Percentiles rank a stretch among this genome's conserved stretches.
Evolutionary conservation across 2,329 filamentous ascomycete species (phyloP).

Genomic region (Sporothrix mexicana): DNA sequence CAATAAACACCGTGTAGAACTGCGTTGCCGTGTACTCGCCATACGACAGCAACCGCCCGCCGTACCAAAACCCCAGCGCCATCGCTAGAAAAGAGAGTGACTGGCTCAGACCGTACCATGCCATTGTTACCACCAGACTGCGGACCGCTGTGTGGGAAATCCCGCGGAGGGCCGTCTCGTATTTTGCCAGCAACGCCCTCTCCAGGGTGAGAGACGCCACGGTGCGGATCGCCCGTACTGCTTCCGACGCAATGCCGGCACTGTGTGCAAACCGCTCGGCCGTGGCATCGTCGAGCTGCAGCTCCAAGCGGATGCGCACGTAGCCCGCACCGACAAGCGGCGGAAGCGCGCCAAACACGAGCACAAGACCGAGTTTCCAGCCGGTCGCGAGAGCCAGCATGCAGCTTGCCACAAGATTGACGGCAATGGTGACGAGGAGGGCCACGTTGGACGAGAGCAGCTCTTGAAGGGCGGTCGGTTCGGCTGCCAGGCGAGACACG

Average conservation of each 20-base stretch:
- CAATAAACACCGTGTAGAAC: constrained; percentile 59
- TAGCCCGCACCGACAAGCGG: constrained; percentile 56
- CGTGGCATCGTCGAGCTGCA: constrained; percentile 71
- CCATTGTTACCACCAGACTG: constrained; percentile 65
- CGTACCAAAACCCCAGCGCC: constrained; percentile 65
- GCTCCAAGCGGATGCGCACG: constrained; percentile 62
- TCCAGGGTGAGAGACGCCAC: constrained; percentile 76
- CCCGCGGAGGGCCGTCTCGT: constrained; percentile 60
- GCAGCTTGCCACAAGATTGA: constrained; percentile 68
- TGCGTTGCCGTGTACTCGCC: constrained; percentile 48
- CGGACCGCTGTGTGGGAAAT: constrained; percentile 66
- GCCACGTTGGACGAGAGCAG: constrained; percentile 68
- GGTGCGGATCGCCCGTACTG: constrained; percentile 75
- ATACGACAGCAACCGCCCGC: constrained; percentile 42
- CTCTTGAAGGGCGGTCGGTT: constrained; percentile 66
- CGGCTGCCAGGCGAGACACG: constrained; percentile 60
- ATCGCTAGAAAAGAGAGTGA: constrained; percentile 67
- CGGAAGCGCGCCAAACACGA: constrained; percentile 62
- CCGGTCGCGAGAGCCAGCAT: constrained; percentile 72
- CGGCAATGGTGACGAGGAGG: constrained; percentile 65
- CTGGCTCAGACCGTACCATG: constrained; percentile 73
- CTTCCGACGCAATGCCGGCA: constrained; percentile 75
- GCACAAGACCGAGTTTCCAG: constrained; percentile 77
- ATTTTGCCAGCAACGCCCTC: constrained; percentile 66
- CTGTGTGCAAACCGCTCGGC: constrained; percentile 71